Evolutionary conservation across 257 asterid species (phyloP).

Genomic region (Cinchona pubescens): DNA sequence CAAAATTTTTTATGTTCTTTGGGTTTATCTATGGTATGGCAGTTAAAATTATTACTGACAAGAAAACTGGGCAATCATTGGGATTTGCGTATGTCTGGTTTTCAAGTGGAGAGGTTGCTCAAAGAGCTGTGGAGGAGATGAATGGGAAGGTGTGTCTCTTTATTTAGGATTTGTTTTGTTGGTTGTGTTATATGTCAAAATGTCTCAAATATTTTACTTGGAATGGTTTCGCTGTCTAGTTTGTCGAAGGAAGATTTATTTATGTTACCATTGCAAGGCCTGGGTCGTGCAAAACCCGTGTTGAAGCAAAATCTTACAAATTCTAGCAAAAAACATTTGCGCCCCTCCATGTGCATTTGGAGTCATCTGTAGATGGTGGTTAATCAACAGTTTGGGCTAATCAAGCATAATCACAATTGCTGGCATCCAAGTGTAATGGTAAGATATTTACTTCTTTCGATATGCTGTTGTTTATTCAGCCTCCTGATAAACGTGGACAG

Average conservation of each 20-base stretch:
- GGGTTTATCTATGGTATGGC: conserved; percentile 13
- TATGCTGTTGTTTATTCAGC: too few relatives aligned
- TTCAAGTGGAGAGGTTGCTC: conserved; percentile 35
- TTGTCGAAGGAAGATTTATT: conserved; percentile 52
- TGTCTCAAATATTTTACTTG: background rate
- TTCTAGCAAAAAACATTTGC: conserved; percentile 24
- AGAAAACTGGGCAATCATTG: conserved; percentile 44
- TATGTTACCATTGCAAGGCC: conserved; percentile 41
- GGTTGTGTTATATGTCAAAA: background rate
- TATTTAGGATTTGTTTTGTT: background rate
- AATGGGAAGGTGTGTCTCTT: conserved; percentile 42
- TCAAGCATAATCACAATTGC: too few relatives aligned
- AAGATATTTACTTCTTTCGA: too few relatives aligned
- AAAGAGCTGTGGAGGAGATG: conserved; percentile 44
- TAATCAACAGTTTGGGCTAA: too few relatives aligned
- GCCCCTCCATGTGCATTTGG: too few relatives aligned
- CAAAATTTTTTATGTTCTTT: background rate
- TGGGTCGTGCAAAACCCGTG: conserved; percentile 42
- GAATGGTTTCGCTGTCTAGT: conserved; percentile 31
- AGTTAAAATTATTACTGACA: conserved; percentile 45
- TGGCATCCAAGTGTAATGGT: too few relatives aligned
- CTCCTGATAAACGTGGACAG: too few relatives aligned
- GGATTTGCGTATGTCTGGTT: conserved; percentile 63
- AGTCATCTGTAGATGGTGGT: too few relatives aligned
- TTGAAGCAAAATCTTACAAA: conserved; percentile 32